Evolutionary conservation across 2,329 filamentous ascomycete species (phyloP).

Genomic region (Diplocarpon mali): DNA sequence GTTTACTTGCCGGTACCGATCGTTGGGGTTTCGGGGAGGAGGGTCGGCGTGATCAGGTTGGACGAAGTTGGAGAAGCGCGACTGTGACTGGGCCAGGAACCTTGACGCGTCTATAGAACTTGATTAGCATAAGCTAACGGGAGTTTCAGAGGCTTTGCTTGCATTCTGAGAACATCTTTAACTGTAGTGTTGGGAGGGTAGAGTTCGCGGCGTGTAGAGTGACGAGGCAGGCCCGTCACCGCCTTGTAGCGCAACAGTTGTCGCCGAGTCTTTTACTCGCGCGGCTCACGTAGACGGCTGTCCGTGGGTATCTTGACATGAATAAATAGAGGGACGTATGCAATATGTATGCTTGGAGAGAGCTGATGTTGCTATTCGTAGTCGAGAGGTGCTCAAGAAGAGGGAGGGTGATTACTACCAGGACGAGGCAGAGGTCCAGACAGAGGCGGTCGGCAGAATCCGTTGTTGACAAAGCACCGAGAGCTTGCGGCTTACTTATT

Average conservation of each 20-base stretch:
- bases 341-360: background rate
- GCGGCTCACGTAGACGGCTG: background rate
- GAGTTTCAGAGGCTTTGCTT: slow-evolving; percentile 9
- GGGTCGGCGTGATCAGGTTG: slow-evolving; percentile 42
- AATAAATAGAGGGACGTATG: background rate
- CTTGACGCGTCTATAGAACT: slow-evolving; percentile 70
- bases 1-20: slow-evolving; percentile 23
- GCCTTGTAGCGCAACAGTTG: background rate
- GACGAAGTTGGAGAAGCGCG: slow-evolving; percentile 65
- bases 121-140: background rate
- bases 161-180: slow-evolving; percentile 29
- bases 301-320: background rate
- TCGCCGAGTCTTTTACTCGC: slow-evolving; percentile 1
- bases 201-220: slow-evolving; percentile 3
- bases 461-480: slow-evolving; percentile 5
- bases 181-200: slow-evolving; percentile 3
- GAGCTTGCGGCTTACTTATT: background rate
- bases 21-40: slow-evolving; percentile 27
- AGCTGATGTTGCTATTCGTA: background rate
- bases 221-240: slow-evolving; percentile 3
- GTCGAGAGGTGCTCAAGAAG: background rate
- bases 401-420: slow-evolving; percentile 1
- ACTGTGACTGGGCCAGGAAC: slow-evolving; percentile 94
- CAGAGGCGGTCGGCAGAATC: slow-evolving; percentile 1
- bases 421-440: background rate